phyloP scores from a whole-genome alignment of 108 stramenopile species.

The Conticribra guillardii region DNA sequence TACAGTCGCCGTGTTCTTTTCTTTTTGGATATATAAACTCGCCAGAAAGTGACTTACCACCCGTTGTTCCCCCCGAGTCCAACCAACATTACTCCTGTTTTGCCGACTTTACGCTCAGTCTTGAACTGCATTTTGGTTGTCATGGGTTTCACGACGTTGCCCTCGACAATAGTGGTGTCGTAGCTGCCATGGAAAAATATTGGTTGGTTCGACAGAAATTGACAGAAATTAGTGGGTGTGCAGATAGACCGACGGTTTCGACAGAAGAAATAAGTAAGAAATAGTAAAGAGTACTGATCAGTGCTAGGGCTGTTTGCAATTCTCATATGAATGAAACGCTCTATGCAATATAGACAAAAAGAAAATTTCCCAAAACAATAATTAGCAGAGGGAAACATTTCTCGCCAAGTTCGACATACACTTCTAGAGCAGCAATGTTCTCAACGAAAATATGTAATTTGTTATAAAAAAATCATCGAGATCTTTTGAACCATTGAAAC shows the following conservation, averaged over 20 bases:
- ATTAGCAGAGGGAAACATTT: too few relatives aligned
- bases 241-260: background rate
- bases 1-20: conserved; percentile 45
- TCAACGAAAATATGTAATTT: too few relatives aligned
- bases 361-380: too few relatives aligned
- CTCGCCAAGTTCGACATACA: too few relatives aligned
- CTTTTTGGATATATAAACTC: background rate
- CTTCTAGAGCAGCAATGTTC: too few relatives aligned
- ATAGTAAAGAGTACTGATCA: too few relatives aligned
- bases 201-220: background rate
- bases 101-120: conserved; percentile 90
- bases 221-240: conserved; percentile 3
- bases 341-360: too few relatives aligned
- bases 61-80: conserved; percentile 99
- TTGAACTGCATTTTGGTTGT: conserved; percentile 83
- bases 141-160: conserved; percentile 77
- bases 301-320: too few relatives aligned
- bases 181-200: conserved; percentile 58
- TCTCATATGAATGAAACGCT: too few relatives aligned
- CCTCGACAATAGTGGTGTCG: conserved; percentile 91
- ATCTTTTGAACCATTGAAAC: too few relatives aligned
- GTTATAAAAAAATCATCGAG: too few relatives aligned
- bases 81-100: conserved; percentile 96
- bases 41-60: conserved; percentile 48
- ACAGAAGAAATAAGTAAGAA: background rate